Evolutionary conservation across 1,284 basidiomycete species (phyloP), one percentile per base, ranked within the genome.

Genomic region (Moesziomyces aphidis): DNA sequence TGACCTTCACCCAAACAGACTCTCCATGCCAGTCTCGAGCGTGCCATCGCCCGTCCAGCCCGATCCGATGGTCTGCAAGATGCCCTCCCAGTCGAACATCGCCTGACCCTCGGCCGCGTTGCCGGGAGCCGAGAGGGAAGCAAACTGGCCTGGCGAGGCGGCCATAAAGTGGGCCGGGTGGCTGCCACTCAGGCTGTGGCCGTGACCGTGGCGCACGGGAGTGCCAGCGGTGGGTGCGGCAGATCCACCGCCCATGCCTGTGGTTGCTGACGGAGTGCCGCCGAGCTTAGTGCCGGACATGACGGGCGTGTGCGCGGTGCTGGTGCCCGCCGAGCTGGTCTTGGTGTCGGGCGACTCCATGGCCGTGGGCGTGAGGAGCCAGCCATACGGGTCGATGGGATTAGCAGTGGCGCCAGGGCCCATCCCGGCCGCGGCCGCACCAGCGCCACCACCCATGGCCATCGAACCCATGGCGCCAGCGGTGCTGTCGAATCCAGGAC

Each of bases 81-180:
- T 74, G 1, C 66, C 72, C 42, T 74, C 72, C 72, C 72, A 74
- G 44, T 74, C 72, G 43, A 74, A 74, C 55, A 61, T 69, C 1
- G 58, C 57, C 42, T 74, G 66, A 1, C 52, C 59, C 34, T 65
- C 71, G 19, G 17, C 47, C 19, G 48, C 34, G 9, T 39, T 31
- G 1, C 51, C 62, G 4, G 47, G 13, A 17, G 46, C 56, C 5
- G 55, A 48, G 19, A 72, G n/a, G 15, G 50, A 48, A 10, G 51
- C 50, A n/a, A 68, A 42, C 13, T 59, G 60, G 19, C 57, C 44
- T 1, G 71, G 65, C 2, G 71, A 68, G 24, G 64, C 55, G 1
- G 56, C 56, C 43, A 55, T 53, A n/a, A 73, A 50, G 31, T 56
- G 39, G 7, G 55, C 31, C 23, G 43, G 26, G 24, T 46, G 39